A percentile compares a stretch with the other conserved stretches of the same genome.
These are phyloP conservation scores for Scutellaria barbata DNA, from an alignment of 257 asterid species.

Conservation along the genomic window DNA sequence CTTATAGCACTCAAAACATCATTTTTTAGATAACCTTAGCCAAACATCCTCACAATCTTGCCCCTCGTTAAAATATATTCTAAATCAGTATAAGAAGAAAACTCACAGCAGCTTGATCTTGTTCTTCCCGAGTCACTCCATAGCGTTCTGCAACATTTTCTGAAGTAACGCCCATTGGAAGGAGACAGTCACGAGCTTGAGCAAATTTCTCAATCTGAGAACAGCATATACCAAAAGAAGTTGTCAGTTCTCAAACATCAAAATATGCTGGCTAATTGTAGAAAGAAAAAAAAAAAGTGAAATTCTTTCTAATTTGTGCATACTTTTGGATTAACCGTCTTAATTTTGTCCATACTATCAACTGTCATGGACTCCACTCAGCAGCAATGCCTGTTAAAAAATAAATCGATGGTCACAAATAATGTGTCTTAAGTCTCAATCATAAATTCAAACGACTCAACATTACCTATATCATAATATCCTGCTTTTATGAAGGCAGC, in stretches of 20 bases:
- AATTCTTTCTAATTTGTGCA: slow-evolving; percentile 12
- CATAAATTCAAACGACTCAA: not conserved
- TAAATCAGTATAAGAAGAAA: not conserved
- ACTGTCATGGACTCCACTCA: slow-evolving; percentile 84
- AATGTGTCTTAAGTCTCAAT: not conserved
- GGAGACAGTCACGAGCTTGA: slow-evolving; percentile 87
- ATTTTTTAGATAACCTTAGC: no score
- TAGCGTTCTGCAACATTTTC: slow-evolving; percentile 86
- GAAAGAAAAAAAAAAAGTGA: not conserved
- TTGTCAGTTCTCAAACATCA: slow-evolving; percentile 10
- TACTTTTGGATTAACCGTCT: slow-evolving; percentile 63
- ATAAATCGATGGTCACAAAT: not conserved
- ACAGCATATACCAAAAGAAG: slow-evolving; percentile 25
- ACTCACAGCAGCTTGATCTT: slow-evolving; percentile 93
- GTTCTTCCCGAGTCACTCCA: slow-evolving; percentile 89
- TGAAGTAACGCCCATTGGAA: slow-evolving; percentile 93
- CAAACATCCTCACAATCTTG: no score
- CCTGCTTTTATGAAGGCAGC: slow-evolving; percentile 94
- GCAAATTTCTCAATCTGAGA: slow-evolving; percentile 60
- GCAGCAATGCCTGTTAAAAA: slow-evolving; percentile 80
- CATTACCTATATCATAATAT: slow-evolving; percentile 79
- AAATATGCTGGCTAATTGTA: not conserved
- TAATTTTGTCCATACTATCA: slow-evolving; percentile 46
- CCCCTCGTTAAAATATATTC: no score
- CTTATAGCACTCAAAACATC: no score